Base-by-base conservation (phyloP, 768 basidiomycete species). In the Imleria badia region DNA sequence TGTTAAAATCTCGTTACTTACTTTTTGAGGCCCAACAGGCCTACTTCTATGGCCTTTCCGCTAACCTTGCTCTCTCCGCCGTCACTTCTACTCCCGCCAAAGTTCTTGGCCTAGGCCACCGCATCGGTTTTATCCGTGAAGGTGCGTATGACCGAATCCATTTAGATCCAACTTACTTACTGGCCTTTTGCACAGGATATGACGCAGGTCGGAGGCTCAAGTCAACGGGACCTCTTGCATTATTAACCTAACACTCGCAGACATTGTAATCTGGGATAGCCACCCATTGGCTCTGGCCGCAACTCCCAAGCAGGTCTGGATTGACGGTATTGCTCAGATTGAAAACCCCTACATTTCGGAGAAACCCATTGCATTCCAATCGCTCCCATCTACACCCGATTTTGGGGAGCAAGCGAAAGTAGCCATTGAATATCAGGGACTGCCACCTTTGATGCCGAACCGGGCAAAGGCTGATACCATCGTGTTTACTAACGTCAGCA, bases 271-370 rank as follows among this genome's bases (percentile, higher is more conserved):
- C 3, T 88, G 86, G 86, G 86, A 88, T 61, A 83, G 81, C 36
- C 89, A 91, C 69, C 91, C 91, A 1, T 77, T 94, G 15, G 75
- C 82, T 1, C 74, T 94, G 12, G 89, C 89, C 20, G 89, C 90
- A 20, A 85, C 89, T 1, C 91, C 91, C 5, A 76, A 78, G 46
- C 90, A 93, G 73, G 89, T 91, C 10, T 91, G 80, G 72, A 90
- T 94, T 55, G 92, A 95, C 62, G 93, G 92, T 3, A 86, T 94
- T 45, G 65, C 87, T 1, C 92, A 95, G 62, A 61, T 87, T 3
- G 63, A 73, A 42, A 63, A 71, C 3, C 78, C 85, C 3, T 66
- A 76, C 59, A 66, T 79, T 15, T 66, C 77, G 35, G 44, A 71
- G 46, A 94, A 95, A 65, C 82, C 87, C 0, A 44, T 57, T 2